Base-by-base conservation (phyloP, 1,139 yeast genomes). In the Debaryomyces psychrophilus region DNA sequence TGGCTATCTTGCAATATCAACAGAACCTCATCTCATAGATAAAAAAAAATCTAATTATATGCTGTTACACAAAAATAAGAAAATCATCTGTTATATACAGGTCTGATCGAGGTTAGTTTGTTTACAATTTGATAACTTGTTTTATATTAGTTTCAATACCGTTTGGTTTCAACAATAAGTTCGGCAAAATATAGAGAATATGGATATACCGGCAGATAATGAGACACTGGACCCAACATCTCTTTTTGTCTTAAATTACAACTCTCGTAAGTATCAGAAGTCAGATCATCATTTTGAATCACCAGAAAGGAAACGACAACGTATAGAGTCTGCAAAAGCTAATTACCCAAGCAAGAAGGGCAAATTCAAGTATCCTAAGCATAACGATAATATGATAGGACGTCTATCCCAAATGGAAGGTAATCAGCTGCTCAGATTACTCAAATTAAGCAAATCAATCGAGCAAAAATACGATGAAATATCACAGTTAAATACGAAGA, bases 401-500 rank as follows among this genome's bases (percentile, higher is more conserved):
- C 31, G 53, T 23, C 39, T 53, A 5, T 46, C 53, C 1, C 38
- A 40, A 15, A 45, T 53, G 23, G 57, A 54, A 39, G 42, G 45
- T 5, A 55, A 52, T n/a, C 51, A 42, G 17, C 50, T 41, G 40
- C 23, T 22, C 17, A 41, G 44, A 15, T 43, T 55, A 20, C 35
- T 44, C 29, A 49, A 51, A 25, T 41, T 59, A 39, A 56, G 50
- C 25, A 51, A 48, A 23, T 44, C 51, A 3, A 52, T 59, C 15
- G 57, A 55, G 17, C 31, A 43, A 23, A 48, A 54, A 28, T 47
- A 48, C 17, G 56, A 55, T 4, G 63, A 64, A 26, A 44, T 66
- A 31, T 41, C 53, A 29, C 56, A 56, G 20, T 47, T 65, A 35
- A 58, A 59, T 34, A 58, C 62, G 12, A 50, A 57, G 26, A 56